phyloP scores from a whole-genome alignment of 805 yeast species.

The Metschnikowia borealis region DNA sequence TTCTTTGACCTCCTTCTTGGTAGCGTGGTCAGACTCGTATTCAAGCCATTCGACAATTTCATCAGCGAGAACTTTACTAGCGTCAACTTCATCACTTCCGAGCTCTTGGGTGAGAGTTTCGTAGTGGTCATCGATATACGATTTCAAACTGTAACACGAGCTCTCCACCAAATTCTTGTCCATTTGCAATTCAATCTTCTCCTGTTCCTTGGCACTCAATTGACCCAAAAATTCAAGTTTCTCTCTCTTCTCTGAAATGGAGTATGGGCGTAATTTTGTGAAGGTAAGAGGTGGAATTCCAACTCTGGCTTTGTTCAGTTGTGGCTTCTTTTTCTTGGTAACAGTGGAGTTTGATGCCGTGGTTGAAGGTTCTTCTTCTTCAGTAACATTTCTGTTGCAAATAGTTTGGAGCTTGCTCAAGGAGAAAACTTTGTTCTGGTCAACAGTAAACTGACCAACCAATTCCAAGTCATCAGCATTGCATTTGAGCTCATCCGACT shows the following conservation, averaged over 20 bases:
- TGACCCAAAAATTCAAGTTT: conserved; percentile 47
- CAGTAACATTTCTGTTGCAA: conserved; percentile 28
- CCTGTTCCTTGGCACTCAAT: conserved; percentile 53
- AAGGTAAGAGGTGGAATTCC: conserved; percentile 48
- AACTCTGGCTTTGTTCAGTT: conserved; percentile 21
- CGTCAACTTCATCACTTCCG: conserved; percentile 36
- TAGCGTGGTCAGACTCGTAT: conserved; percentile 56
- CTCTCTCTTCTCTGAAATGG: conserved; percentile 38
- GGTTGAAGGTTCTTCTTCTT: conserved; percentile 12
- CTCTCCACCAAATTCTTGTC: conserved; percentile 68
- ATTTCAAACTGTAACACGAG: conserved; percentile 64
- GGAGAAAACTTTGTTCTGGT: conserved; percentile 48
- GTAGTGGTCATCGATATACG: conserved; percentile 52
- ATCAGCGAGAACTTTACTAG: conserved; percentile 29
- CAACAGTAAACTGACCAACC: conserved; percentile 42
- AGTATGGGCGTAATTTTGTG: conserved; percentile 30
- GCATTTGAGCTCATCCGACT: conserved; percentile 40
- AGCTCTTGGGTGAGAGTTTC: conserved; percentile 34
- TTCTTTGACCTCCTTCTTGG: conserved; percentile 23
- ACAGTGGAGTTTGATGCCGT: conserved; percentile 11
- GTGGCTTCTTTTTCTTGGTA: conserved; percentile 16
- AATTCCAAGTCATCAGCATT: conserved; percentile 23
- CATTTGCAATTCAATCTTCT: conserved; percentile 51
- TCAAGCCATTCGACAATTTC: conserved; percentile 76
- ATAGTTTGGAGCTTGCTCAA: conserved; percentile 42